A percentile compares a stretch with the other conserved stretches of the same genome.
phyloP scores from a whole-genome alignment of 2,329 filamentous ascomycete species.

The Cadophora gregata region DNA sequence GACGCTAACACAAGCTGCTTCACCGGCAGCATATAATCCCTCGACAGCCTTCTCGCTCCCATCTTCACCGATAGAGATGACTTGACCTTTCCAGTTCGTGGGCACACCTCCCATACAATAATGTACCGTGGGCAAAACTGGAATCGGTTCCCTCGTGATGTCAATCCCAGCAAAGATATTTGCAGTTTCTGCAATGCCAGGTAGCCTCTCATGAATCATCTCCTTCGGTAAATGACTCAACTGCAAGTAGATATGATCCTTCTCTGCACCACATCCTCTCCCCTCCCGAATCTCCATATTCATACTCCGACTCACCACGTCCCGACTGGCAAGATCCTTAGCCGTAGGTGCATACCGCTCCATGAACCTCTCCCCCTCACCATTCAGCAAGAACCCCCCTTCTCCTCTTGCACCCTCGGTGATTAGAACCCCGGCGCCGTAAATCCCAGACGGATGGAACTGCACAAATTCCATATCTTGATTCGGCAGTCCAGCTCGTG shows the following conservation, averaged over 20 bases:
- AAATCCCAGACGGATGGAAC: slow-evolving; percentile 57
- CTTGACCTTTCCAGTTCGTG: slow-evolving; percentile 55
- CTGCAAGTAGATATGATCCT: slow-evolving; percentile 55
- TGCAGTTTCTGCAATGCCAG: slow-evolving; percentile 57
- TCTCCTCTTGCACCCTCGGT: slow-evolving; percentile 57
- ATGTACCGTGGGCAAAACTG: slow-evolving; percentile 57
- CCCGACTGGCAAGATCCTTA: slow-evolving; percentile 52
- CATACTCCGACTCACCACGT: neutral
- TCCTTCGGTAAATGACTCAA: slow-evolving; percentile 54
- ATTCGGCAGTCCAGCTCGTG: slow-evolving; percentile 54
- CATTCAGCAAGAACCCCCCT: slow-evolving; percentile 56
- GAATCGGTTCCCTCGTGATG: slow-evolving; percentile 55
- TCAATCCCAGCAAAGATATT: slow-evolving; percentile 56
- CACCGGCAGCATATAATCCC: slow-evolving; percentile 55
- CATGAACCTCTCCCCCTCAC: slow-evolving; percentile 56
- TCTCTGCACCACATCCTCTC: slow-evolving; percentile 46
- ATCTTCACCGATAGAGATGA: slow-evolving; percentile 48
- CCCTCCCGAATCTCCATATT: neutral
- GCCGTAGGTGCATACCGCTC: slow-evolving; percentile 57
- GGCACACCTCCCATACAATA: slow-evolving; percentile 59
- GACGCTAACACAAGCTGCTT: slow-evolving; percentile 55
- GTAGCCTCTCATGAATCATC: slow-evolving; percentile 53
- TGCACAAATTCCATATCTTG: slow-evolving; percentile 59
- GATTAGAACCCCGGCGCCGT: slow-evolving; percentile 56
- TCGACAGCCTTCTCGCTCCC: slow-evolving; percentile 50